Evolutionary conservation across 2,329 filamentous ascomycete genomes (phyloP).

Genomic region (Paraphoma sp.): DNA sequence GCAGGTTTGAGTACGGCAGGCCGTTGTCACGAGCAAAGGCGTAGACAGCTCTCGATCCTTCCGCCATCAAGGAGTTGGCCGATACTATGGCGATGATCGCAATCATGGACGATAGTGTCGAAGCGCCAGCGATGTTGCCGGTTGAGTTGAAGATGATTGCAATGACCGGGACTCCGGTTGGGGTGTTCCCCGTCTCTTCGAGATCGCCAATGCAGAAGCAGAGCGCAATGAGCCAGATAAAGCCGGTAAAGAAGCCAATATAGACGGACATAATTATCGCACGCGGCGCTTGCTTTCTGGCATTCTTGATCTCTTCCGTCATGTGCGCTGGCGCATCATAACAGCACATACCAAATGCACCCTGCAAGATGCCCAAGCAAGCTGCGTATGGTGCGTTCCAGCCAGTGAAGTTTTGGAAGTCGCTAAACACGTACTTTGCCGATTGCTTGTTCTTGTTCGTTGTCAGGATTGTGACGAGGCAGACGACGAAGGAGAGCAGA

Average conservation of each 20-base stretch:
- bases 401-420: conserved; percentile 63
- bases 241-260: conserved; percentile 49
- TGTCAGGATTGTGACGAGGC: conserved; percentile 60
- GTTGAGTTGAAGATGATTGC: conserved; percentile 61
- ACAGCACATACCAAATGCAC: conserved; percentile 63
- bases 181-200: conserved; percentile 51
- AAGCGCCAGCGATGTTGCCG: conserved; percentile 52
- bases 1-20: conserved; percentile 57
- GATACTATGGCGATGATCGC: conserved; percentile 56
- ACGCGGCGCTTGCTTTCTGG: conserved; percentile 57
- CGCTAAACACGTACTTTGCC: conserved; percentile 61
- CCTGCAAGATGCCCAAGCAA: conserved; percentile 61
- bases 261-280: conserved; percentile 51
- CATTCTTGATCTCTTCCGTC: conserved; percentile 62
- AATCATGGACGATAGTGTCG: conserved; percentile 56
- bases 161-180: conserved; percentile 60
- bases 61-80: conserved; percentile 56
- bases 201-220: conserved; percentile 54
- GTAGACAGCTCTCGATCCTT: conserved; percentile 56
- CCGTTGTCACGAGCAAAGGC: conserved; percentile 60
- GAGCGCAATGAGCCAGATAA: conserved; percentile 49
- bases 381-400: conserved; percentile 59
- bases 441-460: conserved; percentile 62
- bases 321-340: conserved; percentile 59
- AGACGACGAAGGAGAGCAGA: conserved; percentile 59